Evolutionary conservation across 768 basidiomycete genomes (phyloP).

Genomic region (Rickenella mellea): DNA sequence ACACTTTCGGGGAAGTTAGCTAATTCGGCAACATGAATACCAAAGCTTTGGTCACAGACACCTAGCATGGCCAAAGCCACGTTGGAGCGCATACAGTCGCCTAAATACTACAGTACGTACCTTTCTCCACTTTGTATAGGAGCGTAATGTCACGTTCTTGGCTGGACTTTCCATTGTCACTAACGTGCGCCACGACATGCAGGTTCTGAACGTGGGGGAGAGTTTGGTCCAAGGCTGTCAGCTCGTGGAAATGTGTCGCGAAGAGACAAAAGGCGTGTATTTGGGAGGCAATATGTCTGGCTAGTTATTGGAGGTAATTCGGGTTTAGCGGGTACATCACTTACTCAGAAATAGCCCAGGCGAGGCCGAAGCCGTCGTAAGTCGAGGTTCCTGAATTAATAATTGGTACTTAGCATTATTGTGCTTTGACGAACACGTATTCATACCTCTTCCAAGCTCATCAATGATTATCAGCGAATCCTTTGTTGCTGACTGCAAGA

Average conservation of each 20-base stretch:
- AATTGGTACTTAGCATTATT: neutral
- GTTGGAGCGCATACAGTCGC: neutral
- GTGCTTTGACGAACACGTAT: too few relatives aligned
- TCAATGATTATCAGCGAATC: slow-evolving; percentile 96
- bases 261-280: slow-evolving; percentile 94
- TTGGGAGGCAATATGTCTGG: slow-evolving; percentile 83
- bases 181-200: slow-evolving; percentile 91
- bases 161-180: slow-evolving; percentile 30
- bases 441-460: slow-evolving; percentile 80
- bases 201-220: slow-evolving; percentile 84
- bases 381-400: slow-evolving; percentile 74
- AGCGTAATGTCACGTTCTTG: slow-evolving; percentile 73
- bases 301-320: neutral
- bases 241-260: slow-evolving; percentile 96
- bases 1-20: slow-evolving; percentile 96
- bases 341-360: slow-evolving; percentile 98
- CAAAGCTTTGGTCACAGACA: slow-evolving; percentile 94
- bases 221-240: slow-evolving; percentile 86
- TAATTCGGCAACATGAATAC: slow-evolving; percentile 95
- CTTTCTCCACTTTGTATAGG: slow-evolving; percentile 67
- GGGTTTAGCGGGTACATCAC: slow-evolving; percentile 10
- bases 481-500: slow-evolving; percentile 70
- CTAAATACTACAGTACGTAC: slow-evolving; percentile 29
- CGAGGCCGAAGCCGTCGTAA: slow-evolving; percentile 94
- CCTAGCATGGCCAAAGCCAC: slow-evolving; percentile 30